Base-by-base conservation (phyloP, 345 rosid species). In the Limnanthes douglasii region DNA sequence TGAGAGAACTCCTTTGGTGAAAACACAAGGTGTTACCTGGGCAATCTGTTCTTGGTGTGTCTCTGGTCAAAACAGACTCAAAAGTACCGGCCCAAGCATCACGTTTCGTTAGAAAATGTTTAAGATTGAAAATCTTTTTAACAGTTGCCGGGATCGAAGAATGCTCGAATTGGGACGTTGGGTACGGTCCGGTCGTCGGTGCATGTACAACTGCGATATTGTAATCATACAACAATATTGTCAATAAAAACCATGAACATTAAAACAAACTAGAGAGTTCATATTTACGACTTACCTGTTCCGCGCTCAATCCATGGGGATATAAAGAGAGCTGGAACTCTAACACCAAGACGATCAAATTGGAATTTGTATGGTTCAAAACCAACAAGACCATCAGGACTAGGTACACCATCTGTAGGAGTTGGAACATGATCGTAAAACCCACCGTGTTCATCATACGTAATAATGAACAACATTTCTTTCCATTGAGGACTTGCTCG, bases 1-100 rank as follows among this genome's bases (percentile, higher is more conserved):
- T n/a, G n/a, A n/a, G n/a, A n/a, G n/a, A n/a, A n/a, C n/a, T n/a
- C n/a, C n/a, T n/a, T n/a, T n/a, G n/a, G n/a, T n/a, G n/a, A n/a
- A n/a, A n/a, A n/a, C 8, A 16, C n/a, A 11, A 4, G 0, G 11
- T 8, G 13, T 41, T 45, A 71, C 75, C 56, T 24, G 69, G 72
- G 12, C 75, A 72, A 46, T 72, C 75, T 12, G 51, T 48, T 61
- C 69, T 64, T 2, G 79, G 66, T 27, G 37, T 42, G 14, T 35
- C 47, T 53, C 64, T 55, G n/a, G 41, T 61, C 17, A 67, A 29
- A 28, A 67, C 48, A 40, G 48, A 8, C 18, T 72, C 75, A 33
- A 72, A 72, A 32, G 79, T 67, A 11, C 64, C 75, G 10, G 79
- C 72, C 79, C 79, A 72, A 13, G 68, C 61, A 34, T 72, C 79